Evolutionary conservation across 345 rosid genomes (phyloP).

Genomic region (Kandelia obovata): DNA sequence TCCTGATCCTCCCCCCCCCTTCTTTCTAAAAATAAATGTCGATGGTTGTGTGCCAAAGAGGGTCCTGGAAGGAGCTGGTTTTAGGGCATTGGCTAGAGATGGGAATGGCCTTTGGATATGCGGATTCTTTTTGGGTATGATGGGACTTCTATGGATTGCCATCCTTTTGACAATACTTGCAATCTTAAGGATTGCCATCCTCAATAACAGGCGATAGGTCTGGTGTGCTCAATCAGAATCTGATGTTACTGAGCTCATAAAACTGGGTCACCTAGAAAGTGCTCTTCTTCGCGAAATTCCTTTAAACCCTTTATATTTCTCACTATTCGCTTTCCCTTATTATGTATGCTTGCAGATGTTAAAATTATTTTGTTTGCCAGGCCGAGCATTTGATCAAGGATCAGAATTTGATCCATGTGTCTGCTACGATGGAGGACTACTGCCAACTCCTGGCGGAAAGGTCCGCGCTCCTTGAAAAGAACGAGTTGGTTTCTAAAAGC

Average conservation of each 20-base stretch:
- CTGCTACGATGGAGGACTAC: constrained; percentile 43
- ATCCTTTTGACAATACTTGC: no score
- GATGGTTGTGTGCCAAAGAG: no score
- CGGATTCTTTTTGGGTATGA: no score
- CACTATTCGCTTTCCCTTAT: background rate
- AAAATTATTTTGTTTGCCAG: constrained; percentile 19
- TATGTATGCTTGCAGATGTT: background rate
- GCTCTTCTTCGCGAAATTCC: constrained; percentile 45
- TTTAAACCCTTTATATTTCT: background rate
- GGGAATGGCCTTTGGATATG: no score
- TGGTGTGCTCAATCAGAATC: constrained; percentile 40
- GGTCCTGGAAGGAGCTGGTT: no score
- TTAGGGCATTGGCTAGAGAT: no score
- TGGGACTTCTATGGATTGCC: no score
- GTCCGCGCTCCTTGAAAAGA: constrained; percentile 30
- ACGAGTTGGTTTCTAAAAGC: constrained; percentile 24
- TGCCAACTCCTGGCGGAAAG: constrained; percentile 41
- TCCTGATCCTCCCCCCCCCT: no score
- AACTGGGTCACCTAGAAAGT: constrained; percentile 41
- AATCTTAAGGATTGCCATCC: no score
- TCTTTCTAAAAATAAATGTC: no score
- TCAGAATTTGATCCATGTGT: constrained; percentile 41
- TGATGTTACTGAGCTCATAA: constrained; percentile 44
- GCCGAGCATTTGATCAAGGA: constrained; percentile 45
- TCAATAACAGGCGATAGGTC: constrained; percentile 42